A percentile compares a stretch with the other conserved stretches of the same genome.
phyloP scores from a whole-genome alignment of 768 basidiomycete species.

The Tylopilus rubrobrunneus region DNA sequence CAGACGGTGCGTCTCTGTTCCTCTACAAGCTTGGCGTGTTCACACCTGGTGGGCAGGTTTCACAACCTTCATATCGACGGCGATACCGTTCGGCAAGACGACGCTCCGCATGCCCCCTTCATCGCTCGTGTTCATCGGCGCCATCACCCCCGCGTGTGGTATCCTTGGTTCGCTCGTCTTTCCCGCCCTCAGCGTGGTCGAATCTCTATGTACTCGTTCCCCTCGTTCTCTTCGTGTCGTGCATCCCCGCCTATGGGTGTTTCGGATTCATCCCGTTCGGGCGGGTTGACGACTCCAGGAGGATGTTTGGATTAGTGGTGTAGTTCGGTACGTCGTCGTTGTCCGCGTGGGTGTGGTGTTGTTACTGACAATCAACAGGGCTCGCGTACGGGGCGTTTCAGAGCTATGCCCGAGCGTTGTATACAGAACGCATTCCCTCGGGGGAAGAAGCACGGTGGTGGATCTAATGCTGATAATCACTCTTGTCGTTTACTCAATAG shows the following conservation, averaged over 20 bases:
- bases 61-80: constrained; percentile 89
- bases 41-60: too few relatives aligned
- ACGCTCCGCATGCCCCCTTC: constrained; percentile 78
- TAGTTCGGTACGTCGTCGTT: constrained; percentile 65
- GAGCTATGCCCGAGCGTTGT: too few relatives aligned
- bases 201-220: constrained; percentile 64
- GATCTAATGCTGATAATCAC: too few relatives aligned
- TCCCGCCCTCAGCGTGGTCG: constrained; percentile 76
- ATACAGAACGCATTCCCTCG: constrained; percentile 80
- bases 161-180: constrained; percentile 83
- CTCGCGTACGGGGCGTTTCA: too few relatives aligned
- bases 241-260: constrained; percentile 82
- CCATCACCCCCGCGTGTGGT: too few relatives aligned
- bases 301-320: constrained; percentile 81
- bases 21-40: too few relatives aligned
- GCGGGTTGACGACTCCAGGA: constrained; percentile 70
- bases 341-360: too few relatives aligned
- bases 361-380: too few relatives aligned
- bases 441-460: constrained; percentile 90
- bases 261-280: constrained; percentile 67
- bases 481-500: background rate
- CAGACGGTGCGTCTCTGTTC: too few relatives aligned
- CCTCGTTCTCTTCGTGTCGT: constrained; percentile 66
- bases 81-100: constrained; percentile 90
- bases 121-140: constrained; percentile 74